Conservation (phyloP, 2,329 filamentous ascomycete species). For the Xylaria sp. region DNA sequence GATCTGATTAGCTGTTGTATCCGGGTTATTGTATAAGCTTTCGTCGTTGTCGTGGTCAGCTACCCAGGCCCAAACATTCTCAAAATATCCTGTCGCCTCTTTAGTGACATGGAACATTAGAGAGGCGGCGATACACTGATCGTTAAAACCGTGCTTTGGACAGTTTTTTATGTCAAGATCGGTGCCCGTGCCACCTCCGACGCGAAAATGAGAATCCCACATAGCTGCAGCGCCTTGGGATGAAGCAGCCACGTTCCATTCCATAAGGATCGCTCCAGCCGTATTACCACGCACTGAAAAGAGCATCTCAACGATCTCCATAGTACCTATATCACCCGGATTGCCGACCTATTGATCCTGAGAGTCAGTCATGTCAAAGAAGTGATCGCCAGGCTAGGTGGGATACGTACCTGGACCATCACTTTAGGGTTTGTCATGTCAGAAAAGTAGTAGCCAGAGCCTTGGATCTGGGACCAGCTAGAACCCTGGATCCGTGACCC, state of each 20-base stretch:
- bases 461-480: conserved; percentile 76
- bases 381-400: too few species aligned
- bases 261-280: conserved; percentile 75
- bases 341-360: conserved; percentile 55
- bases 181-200: conserved; percentile 76
- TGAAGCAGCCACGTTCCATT: conserved; percentile 68
- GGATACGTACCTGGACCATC: conserved; percentile 66
- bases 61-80: conserved; percentile 73
- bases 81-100: conserved; percentile 59
- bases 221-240: conserved; percentile 22
- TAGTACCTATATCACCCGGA: conserved; percentile 67
- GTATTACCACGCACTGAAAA: conserved; percentile 73
- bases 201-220: conserved; percentile 71
- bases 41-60: conserved; percentile 64
- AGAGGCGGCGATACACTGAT: conserved; percentile 70
- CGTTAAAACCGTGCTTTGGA: conserved; percentile 56
- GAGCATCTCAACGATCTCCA: conserved; percentile 77
- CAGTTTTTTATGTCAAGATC: conserved; percentile 68
- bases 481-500: conserved; percentile 75
- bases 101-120: conserved; percentile 60
- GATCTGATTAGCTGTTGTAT: conserved; percentile 42
- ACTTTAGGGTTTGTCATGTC: conserved; percentile 71
- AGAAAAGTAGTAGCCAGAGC: conserved; percentile 65
- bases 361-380: too few species aligned
- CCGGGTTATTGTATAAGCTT: neutral